These are phyloP conservation scores for Marchantia polymorpha DNA, from an alignment of 225 moss, liverwort and hornwort species.

Conservation along the genomic window DNA sequence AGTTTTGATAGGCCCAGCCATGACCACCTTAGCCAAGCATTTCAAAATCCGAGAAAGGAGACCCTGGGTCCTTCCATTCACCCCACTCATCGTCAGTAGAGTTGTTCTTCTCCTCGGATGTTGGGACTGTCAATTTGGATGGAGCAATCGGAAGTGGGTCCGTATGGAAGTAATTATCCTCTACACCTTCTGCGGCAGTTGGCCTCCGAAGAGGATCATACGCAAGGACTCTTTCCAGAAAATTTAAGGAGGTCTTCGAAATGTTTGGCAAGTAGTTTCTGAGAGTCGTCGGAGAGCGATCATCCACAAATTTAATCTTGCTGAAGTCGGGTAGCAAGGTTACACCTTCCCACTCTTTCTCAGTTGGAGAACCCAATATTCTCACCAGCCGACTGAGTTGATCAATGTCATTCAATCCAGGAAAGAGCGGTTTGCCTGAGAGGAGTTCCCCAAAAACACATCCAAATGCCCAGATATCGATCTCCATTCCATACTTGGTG, in stretches of 20 bases:
- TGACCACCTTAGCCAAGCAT: slow-evolving; percentile 45
- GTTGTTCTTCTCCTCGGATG: slow-evolving; percentile 52
- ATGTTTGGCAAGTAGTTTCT: slow-evolving; percentile 55
- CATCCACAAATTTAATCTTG: slow-evolving; percentile 81
- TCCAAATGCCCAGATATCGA: slow-evolving; percentile 88
- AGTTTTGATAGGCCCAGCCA: background rate
- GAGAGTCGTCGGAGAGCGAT: slow-evolving; percentile 60
- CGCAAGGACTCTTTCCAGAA: slow-evolving; percentile 73
- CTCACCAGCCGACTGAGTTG: slow-evolving; percentile 90
- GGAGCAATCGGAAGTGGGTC: slow-evolving; percentile 60
- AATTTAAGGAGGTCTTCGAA: slow-evolving; percentile 53
- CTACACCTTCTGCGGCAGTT: slow-evolving; percentile 59
- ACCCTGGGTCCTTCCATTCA: slow-evolving; percentile 85
- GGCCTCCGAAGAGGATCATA: slow-evolving; percentile 69
- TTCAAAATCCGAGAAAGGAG: slow-evolving; percentile 90
- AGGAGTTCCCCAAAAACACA: slow-evolving; percentile 91
- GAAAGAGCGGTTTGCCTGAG: slow-evolving; percentile 77
- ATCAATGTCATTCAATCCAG: slow-evolving; percentile 86
- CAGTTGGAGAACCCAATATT: slow-evolving; percentile 73
- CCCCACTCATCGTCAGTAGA: slow-evolving; percentile 71
- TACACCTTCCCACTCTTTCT: slow-evolving; percentile 68
- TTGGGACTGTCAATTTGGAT: slow-evolving; percentile 61
- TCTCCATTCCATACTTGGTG: slow-evolving; percentile 70
- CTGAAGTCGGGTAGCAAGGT: slow-evolving; percentile 81
- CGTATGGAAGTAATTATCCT: slow-evolving; percentile 66